phyloP scores from a whole-genome alignment of 768 basidiomycete species.

The Galerina sulciceps region DNA sequence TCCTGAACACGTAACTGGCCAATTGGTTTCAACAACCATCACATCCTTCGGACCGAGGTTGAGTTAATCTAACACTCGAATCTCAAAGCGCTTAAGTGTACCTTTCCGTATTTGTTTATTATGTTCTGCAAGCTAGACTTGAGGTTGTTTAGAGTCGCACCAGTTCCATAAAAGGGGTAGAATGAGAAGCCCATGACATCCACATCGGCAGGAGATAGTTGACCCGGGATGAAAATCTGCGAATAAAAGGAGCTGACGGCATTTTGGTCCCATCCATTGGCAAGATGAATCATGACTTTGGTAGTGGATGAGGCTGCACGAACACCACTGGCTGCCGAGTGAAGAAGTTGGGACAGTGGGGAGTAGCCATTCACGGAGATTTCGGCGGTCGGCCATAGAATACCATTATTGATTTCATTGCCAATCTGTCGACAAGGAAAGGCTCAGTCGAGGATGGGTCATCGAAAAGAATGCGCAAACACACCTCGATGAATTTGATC shows the following conservation, averaged over 20 bases:
- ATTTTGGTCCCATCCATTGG: slow-evolving; percentile 61
- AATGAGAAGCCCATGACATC: slow-evolving; percentile 69
- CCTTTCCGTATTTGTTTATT: slow-evolving; percentile 53
- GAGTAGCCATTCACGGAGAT: slow-evolving; percentile 57
- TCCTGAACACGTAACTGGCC: slow-evolving; percentile 55
- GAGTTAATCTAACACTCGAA: neutral
- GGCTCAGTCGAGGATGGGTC: neutral
- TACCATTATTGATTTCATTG: slow-evolving; percentile 69
- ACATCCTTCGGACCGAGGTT: slow-evolving; percentile 38
- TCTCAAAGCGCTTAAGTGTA: slow-evolving; percentile 12
- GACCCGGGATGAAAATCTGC: slow-evolving; percentile 55
- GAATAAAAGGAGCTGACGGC: slow-evolving; percentile 53
- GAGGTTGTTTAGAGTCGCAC: slow-evolving; percentile 56
- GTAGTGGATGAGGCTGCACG: slow-evolving; percentile 49
- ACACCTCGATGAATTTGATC: slow-evolving; percentile 53
- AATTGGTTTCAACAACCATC: slow-evolving; percentile 69
- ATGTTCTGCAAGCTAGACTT: slow-evolving; percentile 54
- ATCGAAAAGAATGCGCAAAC: neutral
- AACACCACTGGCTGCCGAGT: slow-evolving; percentile 62
- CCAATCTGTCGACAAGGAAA: slow-evolving; percentile 45
- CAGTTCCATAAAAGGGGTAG: slow-evolving; percentile 66
- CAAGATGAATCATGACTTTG: slow-evolving; percentile 61
- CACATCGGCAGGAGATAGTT: slow-evolving; percentile 51
- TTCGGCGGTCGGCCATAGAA: slow-evolving; percentile 63
- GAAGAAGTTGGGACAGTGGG: slow-evolving; percentile 59